These are phyloP conservation scores for Raphidocelis subcapitata DNA, from an alignment of 139 green algal species.

Conservation along the genomic window DNA sequence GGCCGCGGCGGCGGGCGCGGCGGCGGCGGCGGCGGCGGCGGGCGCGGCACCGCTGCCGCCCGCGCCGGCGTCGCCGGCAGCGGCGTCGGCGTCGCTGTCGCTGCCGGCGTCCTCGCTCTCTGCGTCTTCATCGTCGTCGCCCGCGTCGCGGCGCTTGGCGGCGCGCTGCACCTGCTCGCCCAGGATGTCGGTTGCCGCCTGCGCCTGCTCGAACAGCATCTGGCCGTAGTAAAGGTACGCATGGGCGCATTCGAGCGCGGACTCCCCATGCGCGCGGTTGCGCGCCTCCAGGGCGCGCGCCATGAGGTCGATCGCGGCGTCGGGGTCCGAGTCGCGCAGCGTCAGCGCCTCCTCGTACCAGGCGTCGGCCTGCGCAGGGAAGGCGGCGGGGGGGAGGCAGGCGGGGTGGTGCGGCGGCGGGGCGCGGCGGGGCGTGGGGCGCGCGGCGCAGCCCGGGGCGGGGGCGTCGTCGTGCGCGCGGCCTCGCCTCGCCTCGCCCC, in stretches of 20 bases:
- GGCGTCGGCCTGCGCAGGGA: constrained; percentile 5
- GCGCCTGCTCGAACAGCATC: constrained; percentile 37
- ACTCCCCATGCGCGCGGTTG: constrained; percentile 33
- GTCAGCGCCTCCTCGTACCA: constrained; percentile 19
- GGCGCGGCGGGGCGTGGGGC: no score
- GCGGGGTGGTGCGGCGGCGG: no score
- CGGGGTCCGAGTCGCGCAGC: constrained; percentile 36
- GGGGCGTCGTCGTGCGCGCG: no score
- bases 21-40: not conserved
- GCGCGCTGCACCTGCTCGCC: constrained; percentile 23
- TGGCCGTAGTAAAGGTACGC: constrained; percentile 50
- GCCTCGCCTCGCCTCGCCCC: no score
- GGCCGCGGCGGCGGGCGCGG: no score
- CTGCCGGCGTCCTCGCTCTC: not conserved
- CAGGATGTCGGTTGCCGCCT: constrained; percentile 16
- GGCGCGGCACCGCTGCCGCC: not conserved
- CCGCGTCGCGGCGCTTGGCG: constrained; percentile 8
- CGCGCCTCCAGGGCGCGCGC: constrained; percentile 23
- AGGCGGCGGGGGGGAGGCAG: no score
- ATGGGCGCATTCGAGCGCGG: constrained; percentile 28
- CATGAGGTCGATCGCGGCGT: constrained; percentile 26
- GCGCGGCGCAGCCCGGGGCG: no score
- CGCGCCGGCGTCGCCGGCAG: not conserved
- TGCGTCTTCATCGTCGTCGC: not conserved
- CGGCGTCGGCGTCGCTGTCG: not conserved